Conservation (phyloP, 1,284 basidiomycete species). For the Filobasidium uniguttulatum region DNA sequence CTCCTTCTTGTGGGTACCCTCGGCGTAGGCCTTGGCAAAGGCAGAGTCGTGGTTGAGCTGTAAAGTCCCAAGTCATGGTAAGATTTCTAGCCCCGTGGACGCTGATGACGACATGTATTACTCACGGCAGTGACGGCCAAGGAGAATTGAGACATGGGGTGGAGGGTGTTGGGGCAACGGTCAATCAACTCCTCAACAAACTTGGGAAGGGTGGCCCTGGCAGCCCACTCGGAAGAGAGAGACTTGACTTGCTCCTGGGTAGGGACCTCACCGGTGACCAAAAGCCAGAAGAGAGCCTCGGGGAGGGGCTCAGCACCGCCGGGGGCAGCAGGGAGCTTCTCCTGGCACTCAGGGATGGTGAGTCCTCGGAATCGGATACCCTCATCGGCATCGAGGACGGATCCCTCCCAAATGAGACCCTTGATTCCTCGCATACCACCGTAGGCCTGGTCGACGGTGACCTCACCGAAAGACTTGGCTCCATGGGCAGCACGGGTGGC, state of each 20-base stretch:
- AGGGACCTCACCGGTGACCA: slow-evolving; percentile 84
- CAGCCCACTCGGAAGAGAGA: slow-evolving; percentile 83
- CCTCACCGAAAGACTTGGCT: slow-evolving; percentile 77
- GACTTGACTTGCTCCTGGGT: slow-evolving; percentile 71
- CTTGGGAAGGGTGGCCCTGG: slow-evolving; percentile 70
- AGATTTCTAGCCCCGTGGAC: too few species aligned
- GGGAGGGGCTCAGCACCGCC: slow-evolving; percentile 83
- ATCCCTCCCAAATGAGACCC: slow-evolving; percentile 79
- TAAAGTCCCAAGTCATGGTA: not conserved
- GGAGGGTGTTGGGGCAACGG: slow-evolving; percentile 79
- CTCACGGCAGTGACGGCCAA: slow-evolving; percentile 81
- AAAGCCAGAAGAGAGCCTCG: slow-evolving; percentile 89
- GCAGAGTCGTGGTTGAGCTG: slow-evolving; percentile 92
- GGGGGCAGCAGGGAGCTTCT: slow-evolving; percentile 69
- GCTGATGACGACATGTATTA: too few species aligned
- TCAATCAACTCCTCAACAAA: slow-evolving; percentile 90
- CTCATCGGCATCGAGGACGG: slow-evolving; percentile 88
- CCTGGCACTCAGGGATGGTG: slow-evolving; percentile 80
- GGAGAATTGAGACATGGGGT: slow-evolving; percentile 94
- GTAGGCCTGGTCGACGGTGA: slow-evolving; percentile 72
- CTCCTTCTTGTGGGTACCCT: slow-evolving; percentile 87
- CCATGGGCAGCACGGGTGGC: slow-evolving; percentile 67
- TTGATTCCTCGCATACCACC: slow-evolving; percentile 81
- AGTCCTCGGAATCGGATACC: slow-evolving; percentile 92
- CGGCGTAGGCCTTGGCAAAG: slow-evolving; percentile 87